Conservation (phyloP, 345 rosid species). For the Theobroma cacao region DNA sequence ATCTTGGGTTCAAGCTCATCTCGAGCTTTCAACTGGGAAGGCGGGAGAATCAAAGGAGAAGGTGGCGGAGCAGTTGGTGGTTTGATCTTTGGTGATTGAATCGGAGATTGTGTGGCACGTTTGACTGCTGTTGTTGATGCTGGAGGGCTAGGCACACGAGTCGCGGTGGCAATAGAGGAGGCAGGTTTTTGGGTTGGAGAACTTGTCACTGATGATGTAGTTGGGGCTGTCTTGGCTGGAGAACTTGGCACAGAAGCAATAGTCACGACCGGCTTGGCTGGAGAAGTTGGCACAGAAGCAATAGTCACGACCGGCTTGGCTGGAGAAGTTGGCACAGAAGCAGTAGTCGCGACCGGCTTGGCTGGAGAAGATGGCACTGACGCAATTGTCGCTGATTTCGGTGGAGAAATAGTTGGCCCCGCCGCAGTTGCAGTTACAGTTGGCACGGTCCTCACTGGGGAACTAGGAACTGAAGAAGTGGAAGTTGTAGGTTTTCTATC, state of each 20-base stretch:
- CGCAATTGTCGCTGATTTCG: constrained; percentile 4
- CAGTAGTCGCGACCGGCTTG: no score
- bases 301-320: neutral
- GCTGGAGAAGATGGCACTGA: constrained; percentile 6
- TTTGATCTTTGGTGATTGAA: constrained; percentile 37
- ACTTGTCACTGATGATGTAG: constrained; percentile 16
- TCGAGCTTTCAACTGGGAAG: constrained; percentile 47
- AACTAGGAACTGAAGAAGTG: neutral
- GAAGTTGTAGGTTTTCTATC: constrained; percentile 15
- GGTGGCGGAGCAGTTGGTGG: constrained; percentile 52
- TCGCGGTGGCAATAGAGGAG: neutral
- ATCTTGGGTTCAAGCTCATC: constrained; percentile 34
- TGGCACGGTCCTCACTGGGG: neutral
- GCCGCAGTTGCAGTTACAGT: neutral
- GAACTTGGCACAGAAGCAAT: constrained; percentile 22
- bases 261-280: neutral
- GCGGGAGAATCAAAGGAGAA: constrained; percentile 75
- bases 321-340: neutral
- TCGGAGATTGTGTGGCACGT: constrained; percentile 32
- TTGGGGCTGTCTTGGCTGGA: constrained; percentile 5
- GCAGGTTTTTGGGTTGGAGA: constrained; percentile 19
- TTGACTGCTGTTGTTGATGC: constrained; percentile 20
- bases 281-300: constrained; percentile 10
- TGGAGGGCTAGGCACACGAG: constrained; percentile 12
- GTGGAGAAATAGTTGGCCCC: constrained; percentile 8